Evolutionary conservation across 164 flowering plant genomes (phyloP).

Genomic region (Chloranthus sessilifolius): DNA sequence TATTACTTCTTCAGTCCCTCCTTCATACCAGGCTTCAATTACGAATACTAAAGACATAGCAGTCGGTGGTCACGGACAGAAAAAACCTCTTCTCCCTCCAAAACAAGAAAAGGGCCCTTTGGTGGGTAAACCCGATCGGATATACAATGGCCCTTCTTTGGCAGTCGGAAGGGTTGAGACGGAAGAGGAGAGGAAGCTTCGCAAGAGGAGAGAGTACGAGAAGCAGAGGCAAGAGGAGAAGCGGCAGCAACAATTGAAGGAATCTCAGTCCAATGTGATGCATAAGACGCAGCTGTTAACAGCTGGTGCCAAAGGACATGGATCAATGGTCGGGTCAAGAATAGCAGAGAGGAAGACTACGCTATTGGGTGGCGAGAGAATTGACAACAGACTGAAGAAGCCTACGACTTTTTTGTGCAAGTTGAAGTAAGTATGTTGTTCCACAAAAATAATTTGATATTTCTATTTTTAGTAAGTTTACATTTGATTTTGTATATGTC

Average conservation of each 20-base stretch:
- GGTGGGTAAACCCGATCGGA: not conserved
- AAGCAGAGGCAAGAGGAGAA: conserved; percentile 78
- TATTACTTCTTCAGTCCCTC: conserved; percentile 28
- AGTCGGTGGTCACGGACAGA: not conserved
- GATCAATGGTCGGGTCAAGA: conserved; percentile 59
- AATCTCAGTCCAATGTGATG: conserved; percentile 48
- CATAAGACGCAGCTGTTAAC: conserved; percentile 60
- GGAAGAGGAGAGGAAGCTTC: conserved; percentile 79
- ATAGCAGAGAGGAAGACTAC: conserved; percentile 62
- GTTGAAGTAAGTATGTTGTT: conserved; percentile 70
- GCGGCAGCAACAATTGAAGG: conserved; percentile 62
- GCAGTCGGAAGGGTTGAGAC: conserved; percentile 63
- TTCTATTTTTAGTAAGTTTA: no score
- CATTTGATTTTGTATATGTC: not conserved
- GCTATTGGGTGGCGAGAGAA: conserved; percentile 64
- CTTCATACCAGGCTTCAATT: conserved; percentile 3
- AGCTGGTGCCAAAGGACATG: conserved; percentile 55
- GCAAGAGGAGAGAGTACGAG: conserved; percentile 89
- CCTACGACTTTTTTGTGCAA: conserved; percentile 95
- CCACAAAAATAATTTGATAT: no score
- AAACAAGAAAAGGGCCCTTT: conserved; percentile 39
- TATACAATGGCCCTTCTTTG: conserved; percentile 28
- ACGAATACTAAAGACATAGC: conserved; percentile 27
- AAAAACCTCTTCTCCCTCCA: conserved; percentile 21
- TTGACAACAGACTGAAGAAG: conserved; percentile 86